These are phyloP conservation scores for Acaromyces ingoldii DNA, from an alignment of 1,284 basidiomycete genomes.

Conservation along the genomic window DNA sequence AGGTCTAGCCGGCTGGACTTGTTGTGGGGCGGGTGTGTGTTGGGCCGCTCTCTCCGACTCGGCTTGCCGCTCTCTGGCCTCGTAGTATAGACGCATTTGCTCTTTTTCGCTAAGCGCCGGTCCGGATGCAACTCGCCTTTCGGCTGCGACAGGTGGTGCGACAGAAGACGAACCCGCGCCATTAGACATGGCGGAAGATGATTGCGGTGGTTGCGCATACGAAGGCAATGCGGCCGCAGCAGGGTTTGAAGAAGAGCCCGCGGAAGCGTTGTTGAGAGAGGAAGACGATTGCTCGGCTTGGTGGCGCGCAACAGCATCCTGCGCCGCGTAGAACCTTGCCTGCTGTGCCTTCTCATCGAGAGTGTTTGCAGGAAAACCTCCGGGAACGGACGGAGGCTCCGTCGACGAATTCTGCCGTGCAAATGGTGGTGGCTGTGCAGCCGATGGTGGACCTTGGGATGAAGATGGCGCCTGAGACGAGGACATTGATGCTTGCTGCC, in stretches of 20 bases:
- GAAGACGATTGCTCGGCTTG: too few species aligned
- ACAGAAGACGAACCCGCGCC: not conserved
- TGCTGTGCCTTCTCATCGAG: constrained; percentile 31
- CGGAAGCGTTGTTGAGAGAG: not conserved
- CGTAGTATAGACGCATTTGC: constrained; percentile 7
- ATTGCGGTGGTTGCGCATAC: not conserved
- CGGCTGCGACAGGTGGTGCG: not conserved
- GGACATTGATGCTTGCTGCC: not conserved
- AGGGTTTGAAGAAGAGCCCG: not conserved
- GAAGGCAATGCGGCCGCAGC: not conserved
- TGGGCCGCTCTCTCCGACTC: not conserved
- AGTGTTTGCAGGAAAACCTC: constrained; percentile 1
- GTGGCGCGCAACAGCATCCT: constrained; percentile 29
- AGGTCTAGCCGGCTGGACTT: too few species aligned
- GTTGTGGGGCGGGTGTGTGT: too few species aligned
- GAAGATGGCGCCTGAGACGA: not conserved
- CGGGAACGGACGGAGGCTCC: not conserved
- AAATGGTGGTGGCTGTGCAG: not conserved
- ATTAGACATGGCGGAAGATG: not conserved
- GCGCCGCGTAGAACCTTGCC: constrained; percentile 33
- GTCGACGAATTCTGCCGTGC: too few species aligned
- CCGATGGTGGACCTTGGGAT: not conserved
- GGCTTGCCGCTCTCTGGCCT: constrained; percentile 4
- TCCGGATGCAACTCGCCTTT: too few species aligned
- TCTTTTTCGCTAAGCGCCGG: constrained; percentile 5